These are phyloP conservation scores for Maudiozyma pseudohumilis DNA, from an alignment of 805 yeast species.

Conservation along the genomic window DNA sequence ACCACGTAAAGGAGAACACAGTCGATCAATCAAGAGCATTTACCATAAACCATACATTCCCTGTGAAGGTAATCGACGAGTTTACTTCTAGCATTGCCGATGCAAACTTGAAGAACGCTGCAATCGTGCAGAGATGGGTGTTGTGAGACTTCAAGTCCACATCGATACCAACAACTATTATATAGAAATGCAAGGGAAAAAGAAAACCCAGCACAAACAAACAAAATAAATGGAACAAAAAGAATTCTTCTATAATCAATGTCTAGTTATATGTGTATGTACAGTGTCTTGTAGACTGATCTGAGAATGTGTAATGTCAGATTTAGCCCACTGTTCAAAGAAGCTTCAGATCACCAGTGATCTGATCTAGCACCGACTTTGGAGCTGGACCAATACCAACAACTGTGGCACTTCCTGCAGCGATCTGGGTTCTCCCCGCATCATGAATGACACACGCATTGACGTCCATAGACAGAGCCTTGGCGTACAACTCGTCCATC, in stretches of 20 bases:
- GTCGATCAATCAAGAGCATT: slow-evolving; percentile 39
- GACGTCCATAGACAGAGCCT: slow-evolving; percentile 69
- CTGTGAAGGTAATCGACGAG: slow-evolving; percentile 62
- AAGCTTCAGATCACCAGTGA: slow-evolving; percentile 63
- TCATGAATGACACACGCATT: slow-evolving; percentile 80
- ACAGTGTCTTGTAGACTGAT: slow-evolving; percentile 2
- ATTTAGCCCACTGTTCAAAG: neutral
- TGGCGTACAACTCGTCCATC: slow-evolving; percentile 67
- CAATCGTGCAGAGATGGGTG: slow-evolving; percentile 82
- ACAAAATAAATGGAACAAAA: neutral
- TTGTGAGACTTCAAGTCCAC: too few species aligned
- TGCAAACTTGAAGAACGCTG: slow-evolving; percentile 73
- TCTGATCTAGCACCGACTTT: slow-evolving; percentile 61
- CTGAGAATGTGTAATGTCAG: neutral
- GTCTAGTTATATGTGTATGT: slow-evolving; percentile 7
- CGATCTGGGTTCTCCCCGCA: slow-evolving; percentile 95
- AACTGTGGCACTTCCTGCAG: slow-evolving; percentile 93
- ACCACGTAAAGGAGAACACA: slow-evolving; percentile 48
- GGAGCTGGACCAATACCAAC: slow-evolving; percentile 98
- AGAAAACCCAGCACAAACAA: neutral
- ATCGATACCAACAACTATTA: too few species aligned
- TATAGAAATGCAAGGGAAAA: too few species aligned
- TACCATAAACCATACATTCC: slow-evolving; percentile 70
- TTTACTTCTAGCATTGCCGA: slow-evolving; percentile 49
- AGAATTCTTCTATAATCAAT: neutral